Evolutionary conservation across 371 early-diverging fungal genomes (phyloP), one percentile per base, ranked within the genome.

Genomic region (Mycotypha africana): DNA sequence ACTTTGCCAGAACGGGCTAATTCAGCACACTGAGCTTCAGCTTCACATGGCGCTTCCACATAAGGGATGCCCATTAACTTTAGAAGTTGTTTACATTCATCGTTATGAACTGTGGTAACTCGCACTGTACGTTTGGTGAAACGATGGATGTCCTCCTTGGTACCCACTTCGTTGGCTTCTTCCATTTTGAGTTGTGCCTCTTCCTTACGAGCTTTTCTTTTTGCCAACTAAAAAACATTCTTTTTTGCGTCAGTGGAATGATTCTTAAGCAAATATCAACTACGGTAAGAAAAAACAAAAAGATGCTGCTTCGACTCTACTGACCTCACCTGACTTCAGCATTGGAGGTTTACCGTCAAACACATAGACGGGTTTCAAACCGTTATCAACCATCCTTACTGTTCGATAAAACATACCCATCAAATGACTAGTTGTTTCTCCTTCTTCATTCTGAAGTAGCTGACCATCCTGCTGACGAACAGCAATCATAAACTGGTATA

Each of bases 401-500:
- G 99, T 98, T 35, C 99, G 91, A 70, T 99, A 98, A 52, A 99
- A 95, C 69, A 99, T 82, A 8, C 99, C 99, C 82, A 97, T 88
- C 35, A 99, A 69, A 67, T 99, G 99, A 74, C 92, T 90, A 14
- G 99, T 99, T 0, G 96, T 94, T 51, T 93, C 89, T 31, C 99
- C 99, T 9, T 76, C 78, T 51, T 83, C 89, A 46, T 91, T 92
- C 15, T 86, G 88, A 32, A 99, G 78, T 44, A 88, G 76, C 59
- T 86, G 81, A 3, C 99, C 99, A 49, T 97, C 97, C 23, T 78
- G 72, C 50, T 81, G 82, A 38, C 99, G 78, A 25, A 99, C 98
- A 5, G 99, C 99, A 53, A 99, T 92, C 70, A 99, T 85, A 72
- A 99, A 99, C 80, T 99, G 99, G 68, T 99, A 99, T 38, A 99